phyloP scores from a whole-genome alignment of 257 asterid species.

The Solanum arcanum region DNA sequence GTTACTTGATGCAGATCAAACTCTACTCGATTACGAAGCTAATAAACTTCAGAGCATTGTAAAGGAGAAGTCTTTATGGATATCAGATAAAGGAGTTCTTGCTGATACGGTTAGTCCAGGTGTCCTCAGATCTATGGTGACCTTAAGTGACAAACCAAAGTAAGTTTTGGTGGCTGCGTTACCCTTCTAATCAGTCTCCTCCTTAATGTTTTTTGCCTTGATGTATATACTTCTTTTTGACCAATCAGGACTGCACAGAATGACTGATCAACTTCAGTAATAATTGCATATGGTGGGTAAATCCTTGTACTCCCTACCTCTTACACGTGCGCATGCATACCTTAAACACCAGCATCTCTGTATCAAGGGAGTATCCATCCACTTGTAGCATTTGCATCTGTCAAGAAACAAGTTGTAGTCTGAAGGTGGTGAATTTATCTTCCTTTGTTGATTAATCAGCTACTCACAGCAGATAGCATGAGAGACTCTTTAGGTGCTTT shows the following conservation, averaged over 20 bases:
- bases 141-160: constrained; percentile 61
- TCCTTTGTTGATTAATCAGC: neutral
- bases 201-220: neutral
- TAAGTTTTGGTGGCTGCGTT: constrained; percentile 8
- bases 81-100: constrained; percentile 72
- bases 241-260: constrained; percentile 22
- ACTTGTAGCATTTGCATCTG: neutral
- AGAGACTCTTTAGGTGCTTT: neutral
- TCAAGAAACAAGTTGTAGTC: neutral
- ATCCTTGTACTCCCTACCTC: neutral
- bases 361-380: neutral
- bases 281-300: constrained; percentile 1
- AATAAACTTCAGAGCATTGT: constrained; percentile 78
- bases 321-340: neutral
- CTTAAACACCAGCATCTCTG: neutral
- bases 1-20: constrained; percentile 51
- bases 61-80: constrained; percentile 64
- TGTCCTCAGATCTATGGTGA: constrained; percentile 72
- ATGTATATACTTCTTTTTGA: neutral
- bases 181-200: neutral
- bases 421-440: neutral
- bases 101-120: constrained; percentile 75
- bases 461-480: neutral
- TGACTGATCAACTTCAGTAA: constrained; percentile 9
- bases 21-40: constrained; percentile 57